Evolutionary conservation across 2,329 filamentous ascomycete genomes (phyloP), one percentile per base, ranked within the genome.

Genomic region (Albifimbria verrucaria): DNA sequence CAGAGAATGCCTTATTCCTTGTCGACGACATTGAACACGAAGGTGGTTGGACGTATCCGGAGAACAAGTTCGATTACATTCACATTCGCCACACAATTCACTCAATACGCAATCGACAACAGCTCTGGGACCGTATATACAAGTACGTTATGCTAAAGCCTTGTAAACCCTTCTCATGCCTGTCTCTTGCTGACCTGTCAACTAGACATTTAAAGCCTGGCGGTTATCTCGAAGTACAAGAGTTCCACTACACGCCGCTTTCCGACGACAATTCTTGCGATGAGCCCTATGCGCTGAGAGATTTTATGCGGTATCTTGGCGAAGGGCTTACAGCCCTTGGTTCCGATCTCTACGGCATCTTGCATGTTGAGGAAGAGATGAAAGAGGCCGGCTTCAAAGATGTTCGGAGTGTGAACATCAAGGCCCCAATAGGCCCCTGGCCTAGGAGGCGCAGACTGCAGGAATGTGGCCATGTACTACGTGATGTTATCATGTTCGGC

Each of bases 1-100:
- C 77, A 2, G 69, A 75, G 49, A 81, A 80, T 51, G 75, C 77
- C n/a, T 69, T 72, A 22, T 80, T 80, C 56, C 71, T 77, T 22
- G 74, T 80, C 39, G 77, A 79, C 60, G 78, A 81, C 57, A 75
- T 80, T 49, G 78, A 81, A 54, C 72, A 76, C 44, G 71, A 72
- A 48, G 75, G 74, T 18, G 77, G 78, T 17, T 81, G 77, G 78
- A 70, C 72, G 3, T 73, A 78, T 52, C 65, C 70, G 6, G 71
- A 74, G 4, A 65, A 74, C 55, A 66, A 68, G 17, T 78, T 78
- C 51, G 78, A 80, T 57, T 77, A 68, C 53, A 75, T 80, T 49
- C 77, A 80, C 57, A 66, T 79, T 25, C 75, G 78, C 6, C 72
- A 79, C 56, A 70, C 72, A 1, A 58, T 78, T 4, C 73, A 75